Evolutionary conservation across 345 rosid species (phyloP).

Genomic region (Ceriops decandra): DNA sequence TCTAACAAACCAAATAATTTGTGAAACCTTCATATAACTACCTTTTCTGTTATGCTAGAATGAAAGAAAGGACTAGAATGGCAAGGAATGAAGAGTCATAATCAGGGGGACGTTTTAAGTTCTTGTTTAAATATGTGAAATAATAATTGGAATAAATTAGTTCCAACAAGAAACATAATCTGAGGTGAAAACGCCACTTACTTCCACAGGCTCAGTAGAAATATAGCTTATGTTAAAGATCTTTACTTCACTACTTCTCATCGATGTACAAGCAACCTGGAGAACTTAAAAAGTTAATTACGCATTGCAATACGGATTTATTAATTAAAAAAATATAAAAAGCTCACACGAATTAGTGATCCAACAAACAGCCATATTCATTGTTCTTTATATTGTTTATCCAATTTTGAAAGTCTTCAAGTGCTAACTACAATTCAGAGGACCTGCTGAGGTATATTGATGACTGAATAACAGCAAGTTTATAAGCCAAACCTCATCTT

Average conservation of each 20-base stretch:
- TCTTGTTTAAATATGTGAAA: not conserved
- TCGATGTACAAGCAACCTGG: slow-evolving; percentile 80
- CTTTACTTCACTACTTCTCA: slow-evolving; percentile 47
- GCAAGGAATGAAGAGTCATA: too few species aligned
- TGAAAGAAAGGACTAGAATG: too few species aligned
- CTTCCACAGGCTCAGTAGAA: slow-evolving; percentile 73
- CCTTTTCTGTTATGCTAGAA: too few species aligned
- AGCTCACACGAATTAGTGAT: too few species aligned
- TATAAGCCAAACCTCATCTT: slow-evolving; percentile 63
- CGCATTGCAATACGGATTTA: not conserved
- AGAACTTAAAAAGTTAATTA: slow-evolving; percentile 1
- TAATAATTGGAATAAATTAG: not conserved
- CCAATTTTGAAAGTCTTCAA: too few species aligned
- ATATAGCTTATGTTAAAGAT: slow-evolving; percentile 76
- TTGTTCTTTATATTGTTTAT: too few species aligned
- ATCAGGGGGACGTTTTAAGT: too few species aligned
- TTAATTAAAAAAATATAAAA: too few species aligned
- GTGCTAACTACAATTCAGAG: not conserved
- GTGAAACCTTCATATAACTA: too few species aligned
- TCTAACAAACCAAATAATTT: too few species aligned
- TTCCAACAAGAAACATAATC: not conserved
- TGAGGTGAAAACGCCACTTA: slow-evolving; percentile 24
- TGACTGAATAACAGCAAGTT: not conserved
- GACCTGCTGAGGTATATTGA: not conserved
- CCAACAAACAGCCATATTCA: too few species aligned